Base-by-base conservation (phyloP, 345 rosid species). In the Moringa oleifera region DNA sequence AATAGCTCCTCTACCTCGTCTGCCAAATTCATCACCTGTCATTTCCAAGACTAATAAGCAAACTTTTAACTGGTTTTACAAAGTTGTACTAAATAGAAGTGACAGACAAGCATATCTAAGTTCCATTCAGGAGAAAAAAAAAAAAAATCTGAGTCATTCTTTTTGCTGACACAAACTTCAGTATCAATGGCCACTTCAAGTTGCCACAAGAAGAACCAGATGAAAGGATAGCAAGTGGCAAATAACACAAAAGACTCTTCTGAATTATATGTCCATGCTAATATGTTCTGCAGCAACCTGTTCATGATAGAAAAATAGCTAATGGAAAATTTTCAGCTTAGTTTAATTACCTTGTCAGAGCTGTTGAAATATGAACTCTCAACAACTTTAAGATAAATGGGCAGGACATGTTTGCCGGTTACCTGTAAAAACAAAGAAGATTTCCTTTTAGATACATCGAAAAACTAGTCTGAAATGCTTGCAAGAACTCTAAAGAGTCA, bases 351-450 rank as follows among this genome's bases (percentile, higher is more conserved):
- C 96, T 83, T 89, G 75, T 95, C 89, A 28, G 99, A 88, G 76
- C 86, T 83, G 78, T 91, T 85, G 75, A 95, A 95, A 71, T 91
- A 91, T 58, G 99, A 95, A 65, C 87, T 85, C 76, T 95, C 97
- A 23, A 91, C 99, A 16, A 89, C 97, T 80, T 81, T 89, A 51
- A 89, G 86, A 76, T 95, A 95, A 24, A 88, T 79, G 63, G 96
- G 95, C 49, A 86, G 93, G 47, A 88, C 81, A 88, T 94, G 85
- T 70, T 90, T 90, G 62, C 85, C 99, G 46, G 96, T 86, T 2
- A 86, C 85, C 99, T 94, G 68, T 59, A 67, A 59, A 25, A 50
- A 19, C 25, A 46, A 47, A 51, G 55, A 25, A 56, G 45, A 21
- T 17, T 2, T 51, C 18, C 55, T 55, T 57, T 64, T 49, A 50